phyloP scores from a whole-genome alignment of 78 protist species.

The Trichosphaerium sp. region DNA sequence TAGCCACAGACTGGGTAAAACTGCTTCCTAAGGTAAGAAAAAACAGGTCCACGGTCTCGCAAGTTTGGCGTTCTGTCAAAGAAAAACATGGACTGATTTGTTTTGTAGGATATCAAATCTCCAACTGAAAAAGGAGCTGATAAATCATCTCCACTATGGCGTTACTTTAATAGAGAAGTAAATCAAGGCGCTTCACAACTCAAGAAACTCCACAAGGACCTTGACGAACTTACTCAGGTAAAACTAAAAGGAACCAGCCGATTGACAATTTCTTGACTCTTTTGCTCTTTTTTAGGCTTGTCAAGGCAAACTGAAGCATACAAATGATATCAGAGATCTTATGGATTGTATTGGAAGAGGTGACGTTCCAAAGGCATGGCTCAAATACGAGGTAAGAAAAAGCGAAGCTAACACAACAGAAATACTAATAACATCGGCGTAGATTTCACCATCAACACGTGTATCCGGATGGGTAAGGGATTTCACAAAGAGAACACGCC shows the following conservation, averaged over 20 bases:
- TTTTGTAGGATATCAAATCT: neutral
- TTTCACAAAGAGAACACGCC: neutral
- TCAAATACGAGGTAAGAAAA: no score
- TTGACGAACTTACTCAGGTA: slow-evolving; percentile 12
- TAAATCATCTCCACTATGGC: slow-evolving; percentile 64
- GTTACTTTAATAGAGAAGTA: slow-evolving; percentile 71
- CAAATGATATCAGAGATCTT: neutral
- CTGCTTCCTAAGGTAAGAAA: neutral
- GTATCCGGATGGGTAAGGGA: neutral
- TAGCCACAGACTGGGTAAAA: neutral
- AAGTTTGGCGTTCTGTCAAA: neutral
- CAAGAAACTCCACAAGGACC: slow-evolving; percentile 42
- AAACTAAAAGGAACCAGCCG: slow-evolving; percentile 45
- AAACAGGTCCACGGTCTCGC: neutral
- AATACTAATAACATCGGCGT: neutral
- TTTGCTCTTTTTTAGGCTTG: neutral
- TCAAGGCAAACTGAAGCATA: neutral
- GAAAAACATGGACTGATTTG: neutral
- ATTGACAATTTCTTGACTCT: slow-evolving; percentile 56
- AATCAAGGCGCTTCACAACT: slow-evolving; percentile 45
- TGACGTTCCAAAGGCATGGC: no score
- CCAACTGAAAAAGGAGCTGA: no score
- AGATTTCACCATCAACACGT: neutral
- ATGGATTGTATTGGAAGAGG: no score
- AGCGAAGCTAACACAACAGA: no score